A percentile compares a stretch with the other conserved stretches of the same genome.
phyloP scores from a whole-genome alignment of 495 filamentous ascomycete genomes.

The Thozetella sp. region DNA sequence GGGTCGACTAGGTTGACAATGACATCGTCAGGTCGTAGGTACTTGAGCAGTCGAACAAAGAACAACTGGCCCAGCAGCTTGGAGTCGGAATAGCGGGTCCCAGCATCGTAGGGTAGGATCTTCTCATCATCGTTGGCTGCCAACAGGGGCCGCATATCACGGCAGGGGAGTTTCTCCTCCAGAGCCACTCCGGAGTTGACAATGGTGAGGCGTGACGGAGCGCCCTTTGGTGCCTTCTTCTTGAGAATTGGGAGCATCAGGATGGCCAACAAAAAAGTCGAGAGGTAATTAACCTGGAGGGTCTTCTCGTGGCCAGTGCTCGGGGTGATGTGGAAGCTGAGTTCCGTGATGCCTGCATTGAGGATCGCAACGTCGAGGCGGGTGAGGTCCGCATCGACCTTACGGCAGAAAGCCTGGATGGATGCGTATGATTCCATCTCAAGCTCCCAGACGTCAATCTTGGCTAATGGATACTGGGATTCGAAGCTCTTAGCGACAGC shows the following conservation, averaged over 20 bases:
- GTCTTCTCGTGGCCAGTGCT: slow-evolving; percentile 48
- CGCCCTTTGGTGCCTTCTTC: slow-evolving; percentile 20
- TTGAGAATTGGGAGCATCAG: slow-evolving; percentile 52
- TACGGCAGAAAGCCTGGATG: slow-evolving; percentile 42
- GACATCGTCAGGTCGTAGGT: slow-evolving; percentile 42
- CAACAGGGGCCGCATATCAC: slow-evolving; percentile 33
- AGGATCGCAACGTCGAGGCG: slow-evolving; percentile 53
- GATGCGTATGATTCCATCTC: slow-evolving; percentile 51
- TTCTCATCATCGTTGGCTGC: slow-evolving; percentile 41
- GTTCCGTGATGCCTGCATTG: slow-evolving; percentile 49
- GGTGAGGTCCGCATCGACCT: slow-evolving; percentile 27
- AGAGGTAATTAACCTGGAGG: slow-evolving; percentile 51
- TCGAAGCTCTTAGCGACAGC: slow-evolving; percentile 36
- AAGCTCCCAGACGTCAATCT: slow-evolving; percentile 56
- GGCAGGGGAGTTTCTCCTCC: slow-evolving; percentile 30
- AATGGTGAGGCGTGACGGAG: slow-evolving; percentile 40
- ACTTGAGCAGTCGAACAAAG: slow-evolving; percentile 39
- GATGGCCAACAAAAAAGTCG: slow-evolving; percentile 46
- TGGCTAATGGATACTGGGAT: slow-evolving; percentile 28
- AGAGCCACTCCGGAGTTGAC: slow-evolving; percentile 35
- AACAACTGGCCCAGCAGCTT: slow-evolving; percentile 46
- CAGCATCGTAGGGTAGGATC: slow-evolving; percentile 21
- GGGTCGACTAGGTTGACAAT: slow-evolving; percentile 50
- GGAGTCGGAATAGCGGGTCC: slow-evolving; percentile 37
- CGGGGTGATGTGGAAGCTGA: slow-evolving; percentile 23